Evolutionary conservation across 108 stramenopile species (phyloP).

Genomic region (Nitzschia sp.): DNA sequence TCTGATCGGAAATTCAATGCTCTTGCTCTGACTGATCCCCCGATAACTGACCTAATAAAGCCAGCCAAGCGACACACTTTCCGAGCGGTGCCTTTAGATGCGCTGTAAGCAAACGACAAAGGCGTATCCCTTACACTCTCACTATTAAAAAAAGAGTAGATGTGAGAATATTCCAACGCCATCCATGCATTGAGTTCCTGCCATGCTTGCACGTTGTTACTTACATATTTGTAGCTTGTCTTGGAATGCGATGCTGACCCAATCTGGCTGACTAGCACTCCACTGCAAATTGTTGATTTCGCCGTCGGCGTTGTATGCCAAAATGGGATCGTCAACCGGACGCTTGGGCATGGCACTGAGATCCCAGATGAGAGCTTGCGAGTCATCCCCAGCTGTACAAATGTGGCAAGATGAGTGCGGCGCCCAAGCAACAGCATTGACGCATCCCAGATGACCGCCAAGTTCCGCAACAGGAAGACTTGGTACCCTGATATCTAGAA

Average conservation of each 20-base stretch:
- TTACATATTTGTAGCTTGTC: slow-evolving; percentile 92
- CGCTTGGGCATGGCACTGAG: slow-evolving; percentile 76
- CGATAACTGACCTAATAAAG: too few relatives aligned
- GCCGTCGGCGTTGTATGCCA: slow-evolving; percentile 96
- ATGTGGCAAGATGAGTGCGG: slow-evolving; percentile 97
- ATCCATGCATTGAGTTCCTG: too few relatives aligned
- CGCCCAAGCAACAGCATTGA: slow-evolving; percentile 98
- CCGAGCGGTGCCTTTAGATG: too few relatives aligned
- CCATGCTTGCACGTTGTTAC: too few relatives aligned
- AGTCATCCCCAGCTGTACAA: slow-evolving; percentile 95
- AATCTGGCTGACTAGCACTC: slow-evolving; percentile 93
- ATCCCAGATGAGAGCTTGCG: slow-evolving; percentile 98
- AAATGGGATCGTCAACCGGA: slow-evolving; percentile 94
- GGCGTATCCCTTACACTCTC: too few relatives aligned
- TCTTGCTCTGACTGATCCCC: too few relatives aligned
- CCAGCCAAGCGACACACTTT: too few relatives aligned
- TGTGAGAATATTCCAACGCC: too few relatives aligned
- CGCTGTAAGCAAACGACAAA: too few relatives aligned
- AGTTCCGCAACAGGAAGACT: slow-evolving; percentile 75
- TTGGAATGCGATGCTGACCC: slow-evolving; percentile 93
- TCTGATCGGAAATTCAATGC: too few relatives aligned
- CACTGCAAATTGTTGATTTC: slow-evolving; percentile 98
- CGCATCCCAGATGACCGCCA: slow-evolving; percentile 87
- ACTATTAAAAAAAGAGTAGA: too few relatives aligned
- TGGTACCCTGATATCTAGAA: slow-evolving; percentile 95